Conservation (phyloP, 192 early-diverging fungal genomes). For the Spizellomyces sp. region DNA sequence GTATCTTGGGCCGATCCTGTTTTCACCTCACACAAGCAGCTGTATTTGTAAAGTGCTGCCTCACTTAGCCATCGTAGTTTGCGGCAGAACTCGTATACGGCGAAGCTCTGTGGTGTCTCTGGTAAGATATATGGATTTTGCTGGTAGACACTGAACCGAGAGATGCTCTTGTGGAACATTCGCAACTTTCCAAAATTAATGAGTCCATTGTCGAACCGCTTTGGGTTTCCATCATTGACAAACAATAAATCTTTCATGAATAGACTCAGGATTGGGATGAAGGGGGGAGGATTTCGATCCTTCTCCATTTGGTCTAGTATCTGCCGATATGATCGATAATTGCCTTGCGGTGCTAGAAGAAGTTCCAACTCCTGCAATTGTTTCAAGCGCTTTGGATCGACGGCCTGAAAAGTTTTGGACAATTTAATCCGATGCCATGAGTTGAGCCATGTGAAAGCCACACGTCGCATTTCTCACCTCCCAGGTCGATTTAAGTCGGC, state of each 20-base stretch:
- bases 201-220: constrained; percentile 38
- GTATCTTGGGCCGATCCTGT: constrained; percentile 14
- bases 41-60: constrained; percentile 36
- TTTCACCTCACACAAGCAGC: constrained; percentile 32
- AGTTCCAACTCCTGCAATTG: constrained; percentile 24
- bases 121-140: constrained; percentile 12
- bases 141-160: background rate
- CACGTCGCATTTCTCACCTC: constrained; percentile 26
- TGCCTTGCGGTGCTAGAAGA: constrained; percentile 14
- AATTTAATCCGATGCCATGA: no score
- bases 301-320: constrained; percentile 7
- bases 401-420: constrained; percentile 5
- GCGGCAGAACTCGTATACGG: background rate
- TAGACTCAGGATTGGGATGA: constrained; percentile 26
- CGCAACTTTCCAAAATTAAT: constrained; percentile 34
- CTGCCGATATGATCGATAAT: constrained; percentile 25
- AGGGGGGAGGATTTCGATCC: constrained; percentile 5
- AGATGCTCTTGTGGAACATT: constrained; percentile 7
- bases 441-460: background rate
- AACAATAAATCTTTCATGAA: constrained; percentile 73
- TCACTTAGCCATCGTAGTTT: constrained; percentile 26
- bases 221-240: constrained; percentile 73
- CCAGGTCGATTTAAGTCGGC: constrained; percentile 54
- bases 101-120: background rate
- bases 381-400: constrained; percentile 31